Conservation (phyloP, 2,329 filamentous ascomycete genomes). For the Ophiocordyceps camponoti-floridani region DNA sequence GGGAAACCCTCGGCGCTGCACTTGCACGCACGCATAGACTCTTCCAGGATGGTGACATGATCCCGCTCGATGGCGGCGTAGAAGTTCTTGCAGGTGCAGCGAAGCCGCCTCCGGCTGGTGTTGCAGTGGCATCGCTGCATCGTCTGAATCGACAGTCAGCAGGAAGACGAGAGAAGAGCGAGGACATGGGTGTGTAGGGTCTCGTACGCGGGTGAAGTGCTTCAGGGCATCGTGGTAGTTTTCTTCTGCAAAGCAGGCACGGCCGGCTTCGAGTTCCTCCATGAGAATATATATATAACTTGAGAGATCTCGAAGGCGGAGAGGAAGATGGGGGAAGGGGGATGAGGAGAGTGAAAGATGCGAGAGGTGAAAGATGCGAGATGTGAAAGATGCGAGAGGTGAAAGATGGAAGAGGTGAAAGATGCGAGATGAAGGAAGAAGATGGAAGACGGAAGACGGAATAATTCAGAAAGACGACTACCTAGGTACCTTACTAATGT, state of each 20-base stretch:
- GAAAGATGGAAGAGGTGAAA: too few relatives aligned
- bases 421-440: too few relatives aligned
- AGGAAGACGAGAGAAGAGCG: neutral
- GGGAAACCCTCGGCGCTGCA: conserved; percentile 20
- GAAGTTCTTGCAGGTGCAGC: conserved; percentile 22
- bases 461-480: too few relatives aligned
- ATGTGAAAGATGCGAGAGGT: too few relatives aligned
- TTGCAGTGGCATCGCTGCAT: conserved; percentile 18
- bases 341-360: too few relatives aligned
- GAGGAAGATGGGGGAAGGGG: too few relatives aligned
- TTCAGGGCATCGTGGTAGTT: conserved; percentile 17
- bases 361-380: too few relatives aligned
- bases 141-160: conserved; percentile 8
- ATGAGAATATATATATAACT: neutral
- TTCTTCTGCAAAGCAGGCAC: conserved; percentile 12
- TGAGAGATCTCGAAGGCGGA: too few relatives aligned
- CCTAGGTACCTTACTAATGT: too few relatives aligned
- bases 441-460: too few relatives aligned
- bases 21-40: conserved; percentile 21
- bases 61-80: conserved; percentile 12
- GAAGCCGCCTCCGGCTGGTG: conserved; percentile 14
- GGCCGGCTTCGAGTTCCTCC: neutral
- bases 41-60: conserved; percentile 19
- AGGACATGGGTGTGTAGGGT: too few relatives aligned
- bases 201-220: conserved; percentile 16